phyloP scores from a whole-genome alignment of 2,329 filamentous ascomycete genomes.

The Bipolaris bicolor region DNA sequence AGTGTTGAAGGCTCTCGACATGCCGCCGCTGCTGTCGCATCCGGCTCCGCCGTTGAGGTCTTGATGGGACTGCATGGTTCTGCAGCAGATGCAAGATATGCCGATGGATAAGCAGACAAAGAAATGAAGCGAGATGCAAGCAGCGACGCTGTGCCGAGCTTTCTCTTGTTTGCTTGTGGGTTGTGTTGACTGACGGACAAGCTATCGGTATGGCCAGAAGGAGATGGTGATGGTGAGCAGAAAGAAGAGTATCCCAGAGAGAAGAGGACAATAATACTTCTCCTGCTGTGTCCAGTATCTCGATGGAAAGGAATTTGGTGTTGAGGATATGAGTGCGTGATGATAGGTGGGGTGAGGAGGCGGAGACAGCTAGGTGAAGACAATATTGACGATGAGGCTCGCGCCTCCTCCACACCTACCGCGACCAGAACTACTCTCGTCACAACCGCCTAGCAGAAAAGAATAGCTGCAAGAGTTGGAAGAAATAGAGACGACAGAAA shows the following conservation, averaged over 20 bases:
- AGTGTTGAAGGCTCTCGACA: slow-evolving; percentile 55
- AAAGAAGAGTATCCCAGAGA: slow-evolving; percentile 29
- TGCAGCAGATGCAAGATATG: slow-evolving; percentile 11
- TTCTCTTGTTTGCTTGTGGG: slow-evolving; percentile 12
- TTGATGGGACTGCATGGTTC: slow-evolving; percentile 53
- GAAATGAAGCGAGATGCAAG: not conserved
- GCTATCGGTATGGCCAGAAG: slow-evolving; percentile 28
- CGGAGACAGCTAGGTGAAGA: slow-evolving; percentile 9
- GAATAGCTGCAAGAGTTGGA: slow-evolving; percentile 7
- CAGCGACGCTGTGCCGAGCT: not conserved
- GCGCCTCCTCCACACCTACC: slow-evolving; percentile 14
- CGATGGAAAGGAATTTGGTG: slow-evolving; percentile 25
- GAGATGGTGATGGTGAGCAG: slow-evolving; percentile 25
- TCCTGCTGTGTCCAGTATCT: slow-evolving; percentile 20
- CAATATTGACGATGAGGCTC: slow-evolving; percentile 10
- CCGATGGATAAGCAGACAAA: slow-evolving; percentile 1
- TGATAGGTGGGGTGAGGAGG: slow-evolving; percentile 15
- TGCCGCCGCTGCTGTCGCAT: slow-evolving; percentile 52
- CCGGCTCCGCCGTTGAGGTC: slow-evolving; percentile 53
- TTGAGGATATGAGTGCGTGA: slow-evolving; percentile 22
- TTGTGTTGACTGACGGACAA: slow-evolving; percentile 23
- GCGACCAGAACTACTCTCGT: slow-evolving; percentile 10
- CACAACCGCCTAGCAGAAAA: slow-evolving; percentile 7
- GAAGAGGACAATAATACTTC: slow-evolving; percentile 21
- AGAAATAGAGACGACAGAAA: slow-evolving; percentile 16